A percentile compares a stretch with the other conserved stretches of the same genome.
These are phyloP conservation scores for Jasminum sambac DNA, from an alignment of 257 asterid genomes.

Conservation along the genomic window DNA sequence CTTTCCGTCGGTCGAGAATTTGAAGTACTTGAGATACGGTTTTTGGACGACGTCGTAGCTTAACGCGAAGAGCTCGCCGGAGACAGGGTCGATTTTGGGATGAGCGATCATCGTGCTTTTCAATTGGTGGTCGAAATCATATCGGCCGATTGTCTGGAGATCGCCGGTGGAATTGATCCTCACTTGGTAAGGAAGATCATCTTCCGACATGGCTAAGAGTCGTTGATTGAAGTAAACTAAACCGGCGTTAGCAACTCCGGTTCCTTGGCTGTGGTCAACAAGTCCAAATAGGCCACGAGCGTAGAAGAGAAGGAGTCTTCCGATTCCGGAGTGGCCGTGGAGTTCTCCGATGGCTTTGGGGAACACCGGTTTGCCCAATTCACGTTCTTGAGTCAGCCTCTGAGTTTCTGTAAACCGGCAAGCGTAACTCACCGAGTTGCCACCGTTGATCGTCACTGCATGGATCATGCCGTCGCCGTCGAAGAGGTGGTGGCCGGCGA, in stretches of 20 bases:
- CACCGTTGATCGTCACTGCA: slow-evolving; percentile 34
- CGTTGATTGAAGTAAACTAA: slow-evolving; percentile 33
- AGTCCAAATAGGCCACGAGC: slow-evolving; percentile 35
- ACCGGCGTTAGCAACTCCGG: slow-evolving; percentile 52
- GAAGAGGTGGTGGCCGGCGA: slow-evolving; percentile 45
- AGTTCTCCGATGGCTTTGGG: slow-evolving; percentile 49
- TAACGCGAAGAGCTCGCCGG: slow-evolving; percentile 38
- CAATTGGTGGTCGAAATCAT: slow-evolving; percentile 29
- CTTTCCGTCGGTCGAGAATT: slow-evolving; percentile 25
- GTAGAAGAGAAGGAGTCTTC: slow-evolving; percentile 38
- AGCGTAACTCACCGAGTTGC: slow-evolving; percentile 34
- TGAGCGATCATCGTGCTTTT: slow-evolving; percentile 45
- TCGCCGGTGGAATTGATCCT: slow-evolving; percentile 34
- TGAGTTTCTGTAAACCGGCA: slow-evolving; percentile 44
- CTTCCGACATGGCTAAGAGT: slow-evolving; percentile 50
- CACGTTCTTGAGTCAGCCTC: slow-evolving; percentile 39
- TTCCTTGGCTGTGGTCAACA: slow-evolving; percentile 34
- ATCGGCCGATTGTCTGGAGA: slow-evolving; percentile 36
- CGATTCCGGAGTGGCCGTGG: slow-evolving; percentile 45
- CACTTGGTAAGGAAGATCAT: slow-evolving; percentile 47
- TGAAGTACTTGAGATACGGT: slow-evolving; percentile 40
- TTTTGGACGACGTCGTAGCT: slow-evolving; percentile 38
- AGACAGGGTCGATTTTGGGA: slow-evolving; percentile 41
- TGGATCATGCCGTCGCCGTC: slow-evolving; percentile 56
- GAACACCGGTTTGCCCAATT: slow-evolving; percentile 37